Percentiles rank a stretch among this genome's conserved stretches.
These are phyloP conservation scores for Hibiscus mutabilis DNA, from an alignment of 345 rosid genomes.

Conservation along the genomic window DNA sequence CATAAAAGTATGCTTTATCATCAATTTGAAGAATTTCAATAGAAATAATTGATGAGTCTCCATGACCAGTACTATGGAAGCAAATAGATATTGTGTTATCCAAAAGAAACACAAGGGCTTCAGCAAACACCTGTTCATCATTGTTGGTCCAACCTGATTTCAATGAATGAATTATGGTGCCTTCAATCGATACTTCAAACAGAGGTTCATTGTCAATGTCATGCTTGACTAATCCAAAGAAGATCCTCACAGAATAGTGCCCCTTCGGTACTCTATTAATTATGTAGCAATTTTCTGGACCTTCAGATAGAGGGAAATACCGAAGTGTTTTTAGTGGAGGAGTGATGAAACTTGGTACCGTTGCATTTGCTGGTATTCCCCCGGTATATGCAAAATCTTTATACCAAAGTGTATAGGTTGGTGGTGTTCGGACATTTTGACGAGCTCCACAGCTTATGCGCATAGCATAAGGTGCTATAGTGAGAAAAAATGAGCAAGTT, in stretches of 20 bases:
- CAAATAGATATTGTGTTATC: slow-evolving; percentile 69
- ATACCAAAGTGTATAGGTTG: slow-evolving; percentile 78
- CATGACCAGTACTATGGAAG: slow-evolving; percentile 98
- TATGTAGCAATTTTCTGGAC: slow-evolving; percentile 84
- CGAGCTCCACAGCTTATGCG: slow-evolving; percentile 96
- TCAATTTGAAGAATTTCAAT: slow-evolving; percentile 89
- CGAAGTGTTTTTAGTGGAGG: slow-evolving; percentile 75
- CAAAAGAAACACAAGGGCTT: slow-evolving; percentile 60
- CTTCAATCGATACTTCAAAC: slow-evolving; percentile 83
- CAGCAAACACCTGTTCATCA: slow-evolving; percentile 76
- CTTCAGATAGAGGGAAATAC: slow-evolving; percentile 82
- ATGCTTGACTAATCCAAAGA: slow-evolving; percentile 49
- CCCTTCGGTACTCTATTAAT: slow-evolving; percentile 65
- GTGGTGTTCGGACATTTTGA: slow-evolving; percentile 45
- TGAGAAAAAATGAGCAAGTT: slow-evolving; percentile 14
- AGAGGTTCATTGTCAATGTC: slow-evolving; percentile 65
- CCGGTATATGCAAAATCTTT: slow-evolving; percentile 94
- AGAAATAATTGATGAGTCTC: slow-evolving; percentile 82
- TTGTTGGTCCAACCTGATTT: slow-evolving; percentile 79
- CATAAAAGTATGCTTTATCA: slow-evolving; percentile 68
- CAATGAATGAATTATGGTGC: slow-evolving; percentile 71
- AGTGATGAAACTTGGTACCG: slow-evolving; percentile 41
- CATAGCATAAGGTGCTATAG: slow-evolving; percentile 74
- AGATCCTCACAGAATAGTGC: slow-evolving; percentile 73
- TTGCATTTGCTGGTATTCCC: slow-evolving; percentile 66